A percentile compares a stretch with the other conserved stretches of the same genome.
These are phyloP conservation scores for Cladophialophora psammophila DNA, from an alignment of 2,329 filamentous ascomycete species.

Conservation along the genomic window DNA sequence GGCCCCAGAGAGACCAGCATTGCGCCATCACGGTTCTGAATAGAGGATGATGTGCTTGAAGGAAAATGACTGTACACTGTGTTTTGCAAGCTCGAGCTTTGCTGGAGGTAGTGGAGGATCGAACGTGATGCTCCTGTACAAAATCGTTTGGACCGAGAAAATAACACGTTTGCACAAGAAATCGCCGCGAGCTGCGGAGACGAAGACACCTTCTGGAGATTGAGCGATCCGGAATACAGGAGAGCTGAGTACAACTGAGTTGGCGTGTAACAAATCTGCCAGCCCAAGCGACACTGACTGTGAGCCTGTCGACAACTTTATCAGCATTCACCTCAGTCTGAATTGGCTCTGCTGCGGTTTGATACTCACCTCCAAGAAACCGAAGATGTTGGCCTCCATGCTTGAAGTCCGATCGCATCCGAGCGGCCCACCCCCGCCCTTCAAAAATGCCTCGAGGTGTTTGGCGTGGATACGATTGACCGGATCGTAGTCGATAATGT, in stretches of 20 bases:
- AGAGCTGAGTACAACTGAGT: slow-evolving; percentile 40
- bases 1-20: too few relatives aligned
- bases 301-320: too few relatives aligned
- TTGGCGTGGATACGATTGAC: slow-evolving; percentile 46
- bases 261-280: slow-evolving; percentile 41
- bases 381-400: slow-evolving; percentile 62
- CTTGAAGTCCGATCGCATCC: slow-evolving; percentile 62
- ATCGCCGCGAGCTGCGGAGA: slow-evolving; percentile 40
- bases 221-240: slow-evolving; percentile 47
- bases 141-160: slow-evolving; percentile 56
- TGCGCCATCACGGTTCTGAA: too few relatives aligned
- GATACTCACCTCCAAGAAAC: slow-evolving; percentile 48
- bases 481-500: slow-evolving; percentile 54
- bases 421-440: slow-evolving; percentile 59
- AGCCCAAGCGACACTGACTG: too few relatives aligned
- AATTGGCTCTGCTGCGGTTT: too few relatives aligned
- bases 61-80: too few relatives aligned
- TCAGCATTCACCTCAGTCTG: too few relatives aligned
- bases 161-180: slow-evolving; percentile 56
- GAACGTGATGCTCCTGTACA: slow-evolving; percentile 57
- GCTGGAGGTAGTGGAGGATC: slow-evolving; percentile 52
- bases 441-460: slow-evolving; percentile 50
- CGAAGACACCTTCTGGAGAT: slow-evolving; percentile 34
- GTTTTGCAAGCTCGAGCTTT: slow-evolving; percentile 51
- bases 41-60: too few relatives aligned